Evolutionary conservation across 805 yeast genomes (phyloP).

Genomic region (Metschnikowia cubensis): DNA sequence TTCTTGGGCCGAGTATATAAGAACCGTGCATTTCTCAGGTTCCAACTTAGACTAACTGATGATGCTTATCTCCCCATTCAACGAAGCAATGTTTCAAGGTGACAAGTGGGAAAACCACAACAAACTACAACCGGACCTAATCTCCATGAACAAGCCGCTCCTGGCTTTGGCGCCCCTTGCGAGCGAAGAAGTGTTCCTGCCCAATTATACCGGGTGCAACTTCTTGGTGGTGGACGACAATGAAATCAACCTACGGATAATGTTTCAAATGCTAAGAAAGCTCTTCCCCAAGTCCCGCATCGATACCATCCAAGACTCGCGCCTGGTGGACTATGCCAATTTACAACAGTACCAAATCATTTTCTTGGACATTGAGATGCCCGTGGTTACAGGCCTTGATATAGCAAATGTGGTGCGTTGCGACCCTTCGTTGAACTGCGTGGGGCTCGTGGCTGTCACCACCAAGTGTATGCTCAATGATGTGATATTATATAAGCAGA

Average conservation of each 20-base stretch:
- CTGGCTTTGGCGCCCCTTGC: not conserved
- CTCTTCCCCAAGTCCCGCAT: conserved; percentile 33
- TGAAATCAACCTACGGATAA: conserved; percentile 35
- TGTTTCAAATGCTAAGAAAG: conserved; percentile 28
- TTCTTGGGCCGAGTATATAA: not conserved
- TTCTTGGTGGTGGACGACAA: conserved; percentile 41
- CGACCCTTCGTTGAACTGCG: conserved; percentile 12
- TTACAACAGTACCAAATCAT: conserved; percentile 20
- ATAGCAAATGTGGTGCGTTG: conserved; percentile 23
- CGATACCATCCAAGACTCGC: conserved; percentile 27
- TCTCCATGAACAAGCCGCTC: conserved; percentile 1
- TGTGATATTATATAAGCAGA: conserved; percentile 25
- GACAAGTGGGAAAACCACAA: conserved; percentile 2
- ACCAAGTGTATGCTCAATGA: conserved; percentile 29
- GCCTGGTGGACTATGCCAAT: conserved; percentile 24
- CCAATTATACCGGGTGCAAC: conserved; percentile 14
- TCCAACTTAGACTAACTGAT: not conserved
- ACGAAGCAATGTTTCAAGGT: not conserved
- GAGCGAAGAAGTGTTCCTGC: conserved; percentile 2
- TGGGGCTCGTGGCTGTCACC: conserved; percentile 41
- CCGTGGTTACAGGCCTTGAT: conserved; percentile 37
- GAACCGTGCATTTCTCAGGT: not conserved
- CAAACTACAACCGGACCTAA: not conserved
- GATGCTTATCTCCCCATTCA: conserved; percentile 1
- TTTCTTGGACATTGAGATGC: conserved; percentile 46